Conservation (phyloP, 495 filamentous ascomycete genomes). For the Trypethelium eluteriae region DNA sequence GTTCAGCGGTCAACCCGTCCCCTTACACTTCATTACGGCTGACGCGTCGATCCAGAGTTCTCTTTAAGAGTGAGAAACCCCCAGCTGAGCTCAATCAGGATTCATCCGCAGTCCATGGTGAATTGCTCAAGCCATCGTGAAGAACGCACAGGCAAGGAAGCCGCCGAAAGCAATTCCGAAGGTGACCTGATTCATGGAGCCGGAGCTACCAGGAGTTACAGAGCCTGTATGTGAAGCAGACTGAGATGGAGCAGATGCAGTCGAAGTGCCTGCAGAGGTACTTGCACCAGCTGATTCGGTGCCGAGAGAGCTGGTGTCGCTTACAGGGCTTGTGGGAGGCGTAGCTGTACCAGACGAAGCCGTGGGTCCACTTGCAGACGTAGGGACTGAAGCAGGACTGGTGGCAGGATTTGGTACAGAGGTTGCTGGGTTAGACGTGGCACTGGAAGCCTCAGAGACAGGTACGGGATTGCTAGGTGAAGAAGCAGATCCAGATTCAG, state of each 20-base stretch:
- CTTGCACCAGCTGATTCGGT: not conserved
- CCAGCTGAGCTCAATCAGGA: not conserved
- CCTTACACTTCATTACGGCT: conserved; percentile 7
- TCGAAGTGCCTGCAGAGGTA: not conserved
- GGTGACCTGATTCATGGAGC: not conserved
- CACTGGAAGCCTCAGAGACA: not conserved
- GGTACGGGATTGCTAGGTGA: not conserved
- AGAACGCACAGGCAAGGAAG: not conserved
- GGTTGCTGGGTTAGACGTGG: not conserved
- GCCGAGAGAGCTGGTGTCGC: not conserved
- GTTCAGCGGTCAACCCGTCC: not conserved
- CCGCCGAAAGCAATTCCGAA: not conserved
- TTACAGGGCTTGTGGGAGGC: not conserved
- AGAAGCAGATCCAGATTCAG: not conserved
- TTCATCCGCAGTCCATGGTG: not conserved
- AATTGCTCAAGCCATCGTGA: not conserved
- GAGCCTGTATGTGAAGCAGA: not conserved
- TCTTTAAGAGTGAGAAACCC: not conserved
- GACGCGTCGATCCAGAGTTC: not conserved
- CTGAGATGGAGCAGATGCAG: not conserved
- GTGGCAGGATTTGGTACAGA: not conserved
- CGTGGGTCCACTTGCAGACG: not conserved
- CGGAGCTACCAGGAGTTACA: not conserved
- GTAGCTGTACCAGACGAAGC: not conserved
- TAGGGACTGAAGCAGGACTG: not conserved